phyloP scores from a whole-genome alignment of 2,329 filamentous ascomycete species.

The Plectosphaerella plurivora region DNA sequence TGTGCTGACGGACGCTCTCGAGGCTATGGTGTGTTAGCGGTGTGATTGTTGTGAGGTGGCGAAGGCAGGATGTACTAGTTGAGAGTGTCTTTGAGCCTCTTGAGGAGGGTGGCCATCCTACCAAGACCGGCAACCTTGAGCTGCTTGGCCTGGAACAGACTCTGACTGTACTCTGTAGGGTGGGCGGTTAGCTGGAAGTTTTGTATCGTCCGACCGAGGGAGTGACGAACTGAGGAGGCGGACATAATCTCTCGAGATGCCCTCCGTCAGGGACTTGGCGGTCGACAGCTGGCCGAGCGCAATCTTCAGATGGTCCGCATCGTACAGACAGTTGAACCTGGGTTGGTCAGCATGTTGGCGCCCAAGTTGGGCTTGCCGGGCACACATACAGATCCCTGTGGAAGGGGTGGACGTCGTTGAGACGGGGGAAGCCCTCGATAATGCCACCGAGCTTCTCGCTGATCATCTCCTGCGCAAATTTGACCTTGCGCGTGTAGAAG shows the following conservation, averaged over 20 bases:
- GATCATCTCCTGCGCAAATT: constrained; percentile 96
- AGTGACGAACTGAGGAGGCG: constrained; percentile 59
- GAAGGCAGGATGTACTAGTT: constrained; percentile 32
- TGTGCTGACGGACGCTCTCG: constrained; percentile 58
- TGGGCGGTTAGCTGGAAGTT: not conserved
- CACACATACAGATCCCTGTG: constrained; percentile 54
- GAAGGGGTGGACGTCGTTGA: constrained; percentile 94
- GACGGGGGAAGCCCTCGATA: constrained; percentile 85
- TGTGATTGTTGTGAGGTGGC: not conserved
- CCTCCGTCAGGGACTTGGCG: constrained; percentile 94
- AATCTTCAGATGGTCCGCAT: constrained; percentile 96
- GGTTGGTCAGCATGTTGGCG: constrained; percentile 29
- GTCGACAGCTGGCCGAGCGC: constrained; percentile 94
- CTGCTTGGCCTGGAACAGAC: constrained; percentile 56
- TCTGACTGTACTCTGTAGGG: not conserved
- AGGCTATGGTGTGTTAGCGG: not conserved
- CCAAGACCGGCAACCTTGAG: constrained; percentile 93
- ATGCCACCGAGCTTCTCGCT: constrained; percentile 88
- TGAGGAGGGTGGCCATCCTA: constrained; percentile 97
- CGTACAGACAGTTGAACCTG: constrained; percentile 89
- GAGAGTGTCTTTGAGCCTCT: constrained; percentile 85
- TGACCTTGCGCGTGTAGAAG: constrained; percentile 78
- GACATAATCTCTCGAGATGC: constrained; percentile 92
- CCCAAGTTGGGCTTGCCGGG: not conserved
- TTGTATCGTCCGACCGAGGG: not conserved